phyloP scores from a whole-genome alignment of 257 asterid species.

The Forsythia suspensa region DNA sequence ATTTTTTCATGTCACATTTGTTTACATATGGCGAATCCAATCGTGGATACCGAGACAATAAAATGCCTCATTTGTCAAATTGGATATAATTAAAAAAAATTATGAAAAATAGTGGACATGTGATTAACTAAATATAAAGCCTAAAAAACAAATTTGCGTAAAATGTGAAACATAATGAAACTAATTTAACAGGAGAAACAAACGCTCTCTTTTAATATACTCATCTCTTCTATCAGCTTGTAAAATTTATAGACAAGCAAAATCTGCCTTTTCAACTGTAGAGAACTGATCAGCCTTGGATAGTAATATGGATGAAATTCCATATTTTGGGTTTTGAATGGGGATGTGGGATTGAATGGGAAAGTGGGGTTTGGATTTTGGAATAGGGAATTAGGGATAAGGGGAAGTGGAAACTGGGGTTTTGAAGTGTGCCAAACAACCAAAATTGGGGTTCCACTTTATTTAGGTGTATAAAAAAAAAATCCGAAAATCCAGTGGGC shows the following conservation, averaged over 20 bases:
- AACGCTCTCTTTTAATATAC: not conserved
- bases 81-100: not conserved
- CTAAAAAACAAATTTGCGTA: not conserved
- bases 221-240: not conserved
- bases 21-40: not conserved
- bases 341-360: not conserved
- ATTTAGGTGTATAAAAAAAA: not conserved
- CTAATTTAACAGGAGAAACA: not conserved
- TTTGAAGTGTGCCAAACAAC: not conserved
- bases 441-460: not conserved
- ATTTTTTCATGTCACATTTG: not conserved
- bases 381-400: not conserved
- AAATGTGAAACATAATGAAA: not conserved
- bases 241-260: too few relatives aligned
- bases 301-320: not conserved
- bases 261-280: not conserved
- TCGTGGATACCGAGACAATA: not conserved
- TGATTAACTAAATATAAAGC: not conserved
- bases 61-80: not conserved
- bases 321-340: not conserved
- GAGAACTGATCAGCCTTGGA: not conserved
- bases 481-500: not conserved
- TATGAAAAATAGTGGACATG: not conserved
- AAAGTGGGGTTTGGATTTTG: not conserved
- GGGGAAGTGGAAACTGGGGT: not conserved